Base-by-base conservation (phyloP, 352 stramenopile species). In the Phytophthora syringae region DNA sequence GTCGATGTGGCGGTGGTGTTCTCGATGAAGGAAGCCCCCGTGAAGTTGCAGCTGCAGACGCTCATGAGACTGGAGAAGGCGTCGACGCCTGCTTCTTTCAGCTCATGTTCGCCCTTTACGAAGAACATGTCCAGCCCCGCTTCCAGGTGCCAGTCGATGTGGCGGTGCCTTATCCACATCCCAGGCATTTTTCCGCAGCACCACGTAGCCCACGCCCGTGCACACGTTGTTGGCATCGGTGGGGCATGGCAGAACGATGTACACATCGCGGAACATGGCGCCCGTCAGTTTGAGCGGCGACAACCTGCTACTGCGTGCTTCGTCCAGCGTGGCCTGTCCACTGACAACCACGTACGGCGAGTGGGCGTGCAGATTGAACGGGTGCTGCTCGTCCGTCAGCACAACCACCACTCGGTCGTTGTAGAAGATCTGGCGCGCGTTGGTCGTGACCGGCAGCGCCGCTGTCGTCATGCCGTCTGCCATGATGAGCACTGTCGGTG, bases 291-390 rank as follows among this genome's bases (percentile, higher is more conserved):
- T 75, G 13, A 76, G n/a, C 2, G 57, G 24, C 12, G 48, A 15
- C 18, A 72, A 34, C 30, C 24, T 64, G 44, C 52, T 45, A 45
- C 11, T 62, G 5, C 52, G 37, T 1, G 64, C 47, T 2, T 61
- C 53, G 6, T 25, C 55, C 15, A 45, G 32, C n/a, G 67, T 49
- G 7, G 48, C 56, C 27, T 73, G 61, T 21, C 72, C 65, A n/a
- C 59, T 68, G 1, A 53, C 69, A 3, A 78, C 24, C 11, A 79
- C 30, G 43, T 52, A 70, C 0, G 64, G 57, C 12, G 57, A 55
- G 45, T 76, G 67, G 1, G 25, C 63, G 40, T 76, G 67, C 49
- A 70, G 22, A 30, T 79, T 67, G 55, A 78, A 78, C 39, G 72
- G 72, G 22, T 80, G 72, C 34, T 77, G 48, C 7, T 72, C 49